These are phyloP conservation scores for Ashbya aceris DNA, from an alignment of 1,139 yeast genomes.

Conservation along the genomic window DNA sequence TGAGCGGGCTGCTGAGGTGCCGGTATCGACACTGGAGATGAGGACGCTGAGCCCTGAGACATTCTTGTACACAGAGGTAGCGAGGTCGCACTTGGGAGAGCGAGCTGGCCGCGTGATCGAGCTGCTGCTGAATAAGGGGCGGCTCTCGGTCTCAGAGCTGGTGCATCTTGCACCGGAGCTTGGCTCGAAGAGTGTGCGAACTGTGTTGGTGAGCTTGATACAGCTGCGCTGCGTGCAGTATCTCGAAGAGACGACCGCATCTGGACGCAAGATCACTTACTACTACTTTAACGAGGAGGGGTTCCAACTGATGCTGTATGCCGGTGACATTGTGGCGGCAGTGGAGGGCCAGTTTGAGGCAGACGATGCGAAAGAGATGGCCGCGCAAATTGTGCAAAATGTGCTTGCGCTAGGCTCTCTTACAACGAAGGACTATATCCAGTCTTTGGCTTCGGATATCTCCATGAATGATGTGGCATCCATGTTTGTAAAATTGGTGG, in stretches of 20 bases:
- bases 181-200: slow-evolving; percentile 40
- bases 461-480: slow-evolving; percentile 15
- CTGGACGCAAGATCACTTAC: slow-evolving; percentile 32
- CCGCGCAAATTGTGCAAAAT: slow-evolving; percentile 62
- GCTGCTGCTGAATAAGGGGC: slow-evolving; percentile 49
- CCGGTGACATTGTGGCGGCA: slow-evolving; percentile 64
- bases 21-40: slow-evolving; percentile 19
- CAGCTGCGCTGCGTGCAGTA: slow-evolving; percentile 56
- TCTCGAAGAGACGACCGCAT: slow-evolving; percentile 37
- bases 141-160: slow-evolving; percentile 44
- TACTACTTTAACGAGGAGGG: slow-evolving; percentile 63
- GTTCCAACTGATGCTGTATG: slow-evolving; percentile 51
- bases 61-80: slow-evolving; percentile 44
- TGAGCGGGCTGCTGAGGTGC: neutral
- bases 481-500: slow-evolving; percentile 23
- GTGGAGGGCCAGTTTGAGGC: slow-evolving; percentile 28
- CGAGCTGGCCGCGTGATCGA: slow-evolving; percentile 50
- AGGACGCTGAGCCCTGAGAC: slow-evolving; percentile 55
- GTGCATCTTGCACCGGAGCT: slow-evolving; percentile 34
- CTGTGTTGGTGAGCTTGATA: slow-evolving; percentile 52
- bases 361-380: slow-evolving; percentile 34
- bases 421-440: slow-evolving; percentile 50
- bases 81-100: slow-evolving; percentile 53
- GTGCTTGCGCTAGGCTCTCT: slow-evolving; percentile 56
- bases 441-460: slow-evolving; percentile 26